Evolutionary conservation across 768 basidiomycete species (phyloP).

Genomic region (Exidia glandulosa): DNA sequence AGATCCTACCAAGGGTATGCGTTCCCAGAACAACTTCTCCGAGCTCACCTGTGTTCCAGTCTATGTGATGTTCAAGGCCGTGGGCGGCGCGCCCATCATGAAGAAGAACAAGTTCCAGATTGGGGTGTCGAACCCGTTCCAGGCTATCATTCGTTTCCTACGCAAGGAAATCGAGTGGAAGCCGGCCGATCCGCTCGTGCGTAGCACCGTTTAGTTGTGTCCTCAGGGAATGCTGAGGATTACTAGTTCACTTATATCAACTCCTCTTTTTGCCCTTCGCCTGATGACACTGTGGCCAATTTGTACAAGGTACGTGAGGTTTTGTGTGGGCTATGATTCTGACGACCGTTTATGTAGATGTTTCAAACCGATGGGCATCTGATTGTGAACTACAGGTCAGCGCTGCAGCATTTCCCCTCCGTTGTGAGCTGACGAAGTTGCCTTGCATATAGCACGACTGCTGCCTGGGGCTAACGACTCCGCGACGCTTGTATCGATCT

Average conservation of each 20-base stretch:
- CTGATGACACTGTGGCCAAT: constrained; percentile 71
- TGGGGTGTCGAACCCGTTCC: constrained; percentile 85
- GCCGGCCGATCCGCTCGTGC: constrained; percentile 69
- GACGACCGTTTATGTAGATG: constrained; percentile 34
- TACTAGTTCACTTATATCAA: constrained; percentile 43
- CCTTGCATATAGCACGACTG: too few species aligned
- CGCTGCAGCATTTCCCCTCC: too few species aligned
- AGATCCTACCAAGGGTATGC: too few species aligned
- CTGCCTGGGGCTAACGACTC: too few species aligned
- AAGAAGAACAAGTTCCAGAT: constrained; percentile 98
- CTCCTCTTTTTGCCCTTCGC: constrained; percentile 69
- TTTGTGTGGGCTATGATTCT: background rate
- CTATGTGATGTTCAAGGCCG: constrained; percentile 99
- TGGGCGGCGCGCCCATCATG: constrained; percentile 98
- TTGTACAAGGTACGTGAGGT: constrained; percentile 47
- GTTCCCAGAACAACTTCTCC: too few species aligned
- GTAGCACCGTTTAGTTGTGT: constrained; percentile 14
- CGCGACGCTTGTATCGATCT: too few species aligned
- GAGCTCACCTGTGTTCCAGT: too few species aligned
- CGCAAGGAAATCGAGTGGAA: constrained; percentile 84
- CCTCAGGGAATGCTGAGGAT: background rate
- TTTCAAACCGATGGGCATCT: constrained; percentile 82
- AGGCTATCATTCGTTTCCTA: constrained; percentile 89
- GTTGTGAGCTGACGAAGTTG: too few species aligned
- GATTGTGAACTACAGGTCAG: constrained; percentile 91